Evolutionary conservation across 805 yeast genomes (phyloP).

Genomic region (Helenozyma rhizophorensis): DNA sequence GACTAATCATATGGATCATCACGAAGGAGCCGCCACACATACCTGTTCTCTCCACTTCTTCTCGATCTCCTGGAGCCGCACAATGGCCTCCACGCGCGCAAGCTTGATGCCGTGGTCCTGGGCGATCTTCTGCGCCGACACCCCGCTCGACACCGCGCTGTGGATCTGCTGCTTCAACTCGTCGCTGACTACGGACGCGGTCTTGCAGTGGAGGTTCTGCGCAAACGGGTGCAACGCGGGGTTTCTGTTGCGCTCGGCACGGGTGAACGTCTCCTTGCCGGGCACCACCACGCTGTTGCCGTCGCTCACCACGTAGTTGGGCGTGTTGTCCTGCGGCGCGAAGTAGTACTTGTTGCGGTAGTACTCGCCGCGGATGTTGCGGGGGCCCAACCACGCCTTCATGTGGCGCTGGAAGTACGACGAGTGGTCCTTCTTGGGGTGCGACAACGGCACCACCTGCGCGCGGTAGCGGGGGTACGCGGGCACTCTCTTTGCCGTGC

Average conservation of each 20-base stretch:
- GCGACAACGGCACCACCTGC: slow-evolving; percentile 25
- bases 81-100: slow-evolving; percentile 85
- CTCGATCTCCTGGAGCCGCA: slow-evolving; percentile 65
- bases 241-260: slow-evolving; percentile 13
- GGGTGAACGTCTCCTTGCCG: slow-evolving; percentile 19
- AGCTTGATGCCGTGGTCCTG: slow-evolving; percentile 74
- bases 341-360: slow-evolving; percentile 67
- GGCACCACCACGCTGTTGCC: slow-evolving; percentile 26
- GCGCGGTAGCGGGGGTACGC: slow-evolving; percentile 35
- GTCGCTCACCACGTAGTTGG: slow-evolving; percentile 67
- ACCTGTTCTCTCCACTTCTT: slow-evolving; percentile 55
- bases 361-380: slow-evolving; percentile 79
- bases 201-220: slow-evolving; percentile 60
- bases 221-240: slow-evolving; percentile 75
- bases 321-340: slow-evolving; percentile 62
- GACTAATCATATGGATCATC: slow-evolving; percentile 72
- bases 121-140: slow-evolving; percentile 69
- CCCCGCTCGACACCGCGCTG: slow-evolving; percentile 50
- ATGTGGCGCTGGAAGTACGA: slow-evolving; percentile 59
- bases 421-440: slow-evolving; percentile 37
- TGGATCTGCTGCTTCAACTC: slow-evolving; percentile 59
- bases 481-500: slow-evolving; percentile 21
- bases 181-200: slow-evolving; percentile 58
- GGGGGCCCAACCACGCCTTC: slow-evolving; percentile 77
- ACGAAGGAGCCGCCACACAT: slow-evolving; percentile 35